Conservation (phyloP, 345 rosid genomes). For the Citrus sp. region DNA sequence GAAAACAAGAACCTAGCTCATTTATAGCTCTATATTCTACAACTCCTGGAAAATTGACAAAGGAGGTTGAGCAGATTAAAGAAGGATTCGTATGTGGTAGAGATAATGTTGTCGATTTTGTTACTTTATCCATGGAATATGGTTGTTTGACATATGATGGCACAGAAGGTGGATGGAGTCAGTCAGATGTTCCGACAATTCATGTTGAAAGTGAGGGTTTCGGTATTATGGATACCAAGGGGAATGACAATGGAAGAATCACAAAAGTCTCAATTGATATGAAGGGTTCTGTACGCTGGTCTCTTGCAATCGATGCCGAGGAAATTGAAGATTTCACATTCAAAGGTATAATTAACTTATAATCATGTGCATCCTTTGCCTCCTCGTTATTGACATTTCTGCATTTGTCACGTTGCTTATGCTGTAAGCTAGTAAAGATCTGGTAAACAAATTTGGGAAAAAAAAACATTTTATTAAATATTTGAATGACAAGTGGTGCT, state of each 20-base stretch:
- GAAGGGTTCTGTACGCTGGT: conserved; percentile 76
- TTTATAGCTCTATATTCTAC: conserved; percentile 64
- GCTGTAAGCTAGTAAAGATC: too few relatives aligned
- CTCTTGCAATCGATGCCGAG: conserved; percentile 69
- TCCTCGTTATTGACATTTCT: too few relatives aligned
- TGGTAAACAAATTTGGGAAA: too few relatives aligned
- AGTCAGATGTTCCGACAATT: conserved; percentile 55
- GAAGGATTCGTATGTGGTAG: conserved; percentile 82
- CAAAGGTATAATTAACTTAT: conserved; percentile 36
- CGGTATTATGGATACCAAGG: conserved; percentile 18
- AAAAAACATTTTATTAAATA: too few relatives aligned
- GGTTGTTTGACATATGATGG: conserved; percentile 65
- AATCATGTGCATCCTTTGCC: background rate
- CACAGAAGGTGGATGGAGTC: conserved; percentile 65
- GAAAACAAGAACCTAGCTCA: conserved; percentile 47
- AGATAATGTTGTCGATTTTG: conserved; percentile 68
- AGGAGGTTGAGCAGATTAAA: conserved; percentile 60
- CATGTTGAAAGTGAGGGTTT: conserved; percentile 29
- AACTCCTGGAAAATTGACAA: conserved; percentile 81
- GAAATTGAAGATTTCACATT: conserved; percentile 72
- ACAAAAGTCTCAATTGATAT: conserved; percentile 55
- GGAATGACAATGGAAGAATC: conserved; percentile 35
- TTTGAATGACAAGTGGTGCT: too few relatives aligned
- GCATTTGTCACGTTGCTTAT: too few relatives aligned
- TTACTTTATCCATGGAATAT: conserved; percentile 66